Conservation (phyloP, 208 protist genomes). For the Blastocrithidia nonstop region DNA sequence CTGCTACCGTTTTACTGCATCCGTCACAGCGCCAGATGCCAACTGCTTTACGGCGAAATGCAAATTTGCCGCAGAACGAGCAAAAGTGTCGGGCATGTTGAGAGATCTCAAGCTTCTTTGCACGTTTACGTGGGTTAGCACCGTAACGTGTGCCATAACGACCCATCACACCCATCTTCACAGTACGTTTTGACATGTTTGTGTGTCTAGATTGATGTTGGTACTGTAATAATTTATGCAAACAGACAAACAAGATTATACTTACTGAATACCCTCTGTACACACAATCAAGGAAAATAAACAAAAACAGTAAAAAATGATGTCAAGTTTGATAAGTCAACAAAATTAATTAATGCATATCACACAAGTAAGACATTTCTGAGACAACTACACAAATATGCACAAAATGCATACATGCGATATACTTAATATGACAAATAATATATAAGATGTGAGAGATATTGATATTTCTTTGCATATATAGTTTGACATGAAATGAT, state of each 20-base stretch:
- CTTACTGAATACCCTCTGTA: constrained; percentile 1
- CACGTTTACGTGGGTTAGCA: constrained; percentile 97
- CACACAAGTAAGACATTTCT: too few relatives aligned
- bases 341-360: too few relatives aligned
- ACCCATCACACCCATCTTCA: constrained; percentile 98
- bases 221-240: constrained; percentile 1
- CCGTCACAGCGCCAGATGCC: constrained; percentile 98
- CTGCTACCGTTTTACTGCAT: constrained; percentile 94
- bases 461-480: too few relatives aligned
- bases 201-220: neutral
- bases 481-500: too few relatives aligned
- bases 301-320: constrained; percentile 4
- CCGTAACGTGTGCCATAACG: constrained; percentile 99
- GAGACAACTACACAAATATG: too few relatives aligned
- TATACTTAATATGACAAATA: neutral
- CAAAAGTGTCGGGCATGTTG: constrained; percentile 98
- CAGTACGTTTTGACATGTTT: constrained; percentile 94
- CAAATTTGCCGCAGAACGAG: constrained; percentile 97
- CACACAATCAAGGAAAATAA: neutral
- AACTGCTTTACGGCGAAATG: constrained; percentile 92
- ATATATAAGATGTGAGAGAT: neutral
- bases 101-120: constrained; percentile 98
- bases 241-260: constrained; percentile 1
- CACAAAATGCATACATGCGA: neutral
- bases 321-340: neutral